Conservation (phyloP, 2,329 filamentous ascomycete genomes). For the Endothia cerciana region DNA sequence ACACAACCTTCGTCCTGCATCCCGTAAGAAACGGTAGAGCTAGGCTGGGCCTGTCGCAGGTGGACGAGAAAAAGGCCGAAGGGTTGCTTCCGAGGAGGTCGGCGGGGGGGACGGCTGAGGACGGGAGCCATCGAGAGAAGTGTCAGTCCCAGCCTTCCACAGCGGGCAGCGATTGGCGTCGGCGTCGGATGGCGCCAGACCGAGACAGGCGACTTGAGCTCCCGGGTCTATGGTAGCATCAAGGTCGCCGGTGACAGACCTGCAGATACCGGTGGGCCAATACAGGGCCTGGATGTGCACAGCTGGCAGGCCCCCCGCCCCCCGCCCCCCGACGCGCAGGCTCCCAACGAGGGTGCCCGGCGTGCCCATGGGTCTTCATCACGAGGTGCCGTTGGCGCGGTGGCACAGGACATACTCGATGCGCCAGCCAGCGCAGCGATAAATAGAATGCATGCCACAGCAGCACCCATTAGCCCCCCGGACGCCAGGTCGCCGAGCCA, state of each 20-base stretch:
- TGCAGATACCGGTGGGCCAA: not conserved
- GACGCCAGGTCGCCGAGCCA: not conserved
- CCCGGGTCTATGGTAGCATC: too few species aligned
- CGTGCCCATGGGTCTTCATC: not conserved
- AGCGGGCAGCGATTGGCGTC: conserved; percentile 18
- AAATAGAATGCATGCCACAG: not conserved
- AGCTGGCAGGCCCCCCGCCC: not conserved
- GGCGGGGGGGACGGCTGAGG: not conserved
- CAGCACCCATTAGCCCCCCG: not conserved
- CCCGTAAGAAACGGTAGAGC: not conserved
- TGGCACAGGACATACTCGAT: conserved; percentile 6
- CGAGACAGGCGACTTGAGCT: conserved; percentile 13
- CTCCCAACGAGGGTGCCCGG: not conserved
- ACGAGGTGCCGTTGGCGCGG: conserved; percentile 19
- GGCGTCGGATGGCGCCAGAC: conserved; percentile 11
- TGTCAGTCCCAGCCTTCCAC: not conserved
- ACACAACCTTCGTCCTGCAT: not conserved
- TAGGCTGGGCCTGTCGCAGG: not conserved
- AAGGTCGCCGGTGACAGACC: not conserved
- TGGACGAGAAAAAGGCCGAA: not conserved
- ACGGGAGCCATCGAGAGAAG: not conserved
- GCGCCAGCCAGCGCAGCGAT: not conserved
- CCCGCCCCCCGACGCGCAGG: not conserved
- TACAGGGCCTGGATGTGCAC: not conserved
- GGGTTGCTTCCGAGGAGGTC: not conserved